A percentile compares a stretch with the other conserved stretches of the same genome.
Evolutionary conservation across 805 yeast species (phyloP).

Genomic region (Starmerella potacharoeniae): DNA sequence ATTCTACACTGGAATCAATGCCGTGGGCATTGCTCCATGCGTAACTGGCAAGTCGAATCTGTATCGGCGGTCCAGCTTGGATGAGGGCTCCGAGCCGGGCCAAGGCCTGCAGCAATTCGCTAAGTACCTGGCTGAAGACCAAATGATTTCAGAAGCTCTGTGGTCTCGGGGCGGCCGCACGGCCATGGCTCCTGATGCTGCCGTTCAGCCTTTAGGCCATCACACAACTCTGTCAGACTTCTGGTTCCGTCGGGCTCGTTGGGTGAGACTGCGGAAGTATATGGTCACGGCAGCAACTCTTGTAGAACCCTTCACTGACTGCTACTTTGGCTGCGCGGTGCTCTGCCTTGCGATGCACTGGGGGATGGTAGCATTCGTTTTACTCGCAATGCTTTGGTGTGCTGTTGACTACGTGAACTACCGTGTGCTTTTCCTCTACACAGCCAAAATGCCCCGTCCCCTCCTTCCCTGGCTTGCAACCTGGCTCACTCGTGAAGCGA

Average conservation of each 20-base stretch:
- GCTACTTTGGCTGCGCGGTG: constrained; percentile 36
- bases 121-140: constrained; percentile 79
- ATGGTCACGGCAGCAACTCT: constrained; percentile 80
- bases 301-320: constrained; percentile 78
- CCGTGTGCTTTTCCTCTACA: constrained; percentile 8
- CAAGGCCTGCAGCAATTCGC: constrained; percentile 59
- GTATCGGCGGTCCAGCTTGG: constrained; percentile 53
- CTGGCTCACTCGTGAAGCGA: constrained; percentile 60
- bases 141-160: constrained; percentile 77
- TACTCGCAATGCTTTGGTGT: constrained; percentile 42
- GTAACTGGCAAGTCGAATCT: constrained; percentile 83
- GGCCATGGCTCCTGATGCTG: constrained; percentile 68
- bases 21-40: constrained; percentile 69
- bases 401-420: constrained; percentile 51
- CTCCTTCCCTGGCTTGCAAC: constrained; percentile 30
- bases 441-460: constrained; percentile 11
- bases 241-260: constrained; percentile 57
- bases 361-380: constrained; percentile 33
- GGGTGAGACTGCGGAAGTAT: constrained; percentile 78
- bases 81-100: constrained; percentile 19
- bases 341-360: not conserved
- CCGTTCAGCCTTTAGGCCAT: constrained; percentile 53
- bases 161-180: constrained; percentile 72
- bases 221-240: constrained; percentile 41
- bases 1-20: constrained; percentile 69